Base-by-base conservation (phyloP, 345 rosid genomes). In the Murraya paniculata region DNA sequence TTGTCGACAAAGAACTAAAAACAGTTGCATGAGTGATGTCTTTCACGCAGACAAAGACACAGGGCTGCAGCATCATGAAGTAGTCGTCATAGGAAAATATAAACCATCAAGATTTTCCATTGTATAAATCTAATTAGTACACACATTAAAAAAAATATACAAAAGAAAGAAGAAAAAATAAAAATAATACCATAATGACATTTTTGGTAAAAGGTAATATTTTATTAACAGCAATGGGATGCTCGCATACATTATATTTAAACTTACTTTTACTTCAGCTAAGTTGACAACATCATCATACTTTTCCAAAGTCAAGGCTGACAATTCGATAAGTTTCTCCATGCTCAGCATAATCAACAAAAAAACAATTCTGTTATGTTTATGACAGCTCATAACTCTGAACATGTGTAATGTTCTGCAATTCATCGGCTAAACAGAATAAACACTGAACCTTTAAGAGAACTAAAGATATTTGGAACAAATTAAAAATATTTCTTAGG, bases 291-390 rank as follows among this genome's bases (percentile, higher is more conserved):
- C 78, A 79, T 82, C 82, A 78, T 81, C 84, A 78, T 62, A 69
- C 75, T 81, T 85, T 78, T 78, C 85, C 71, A 80, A 31, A 65
- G 80, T 64, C 58, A 81, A 74, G 57, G 79, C 84, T 80, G 89
- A 84, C 76, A 88, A 77, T 77, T 82, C 84, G 33, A 89, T 81
- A 61, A 89, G 82, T 81, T 84, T 81, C 77, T 88, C 87, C 66
- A 85, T 80, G 77, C 90, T 82, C 92, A 88, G 84, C 85, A 73
- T 73, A 61, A 72, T 30, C 45, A 74, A 70, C 53, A 0, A 65
- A 11, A 73, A 31, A 24, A 45, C 53, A 39, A 13, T n/a, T n/a
- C 30, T 38, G 55, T 68, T 9, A 11, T 68, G 25, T 2, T 33
- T 9, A 11, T 6, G 48, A 65, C 5, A 38, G 31, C 30, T 39